phyloP scores from a whole-genome alignment of 2,329 filamentous ascomycete species.

The Zymoseptoria crescenta region DNA sequence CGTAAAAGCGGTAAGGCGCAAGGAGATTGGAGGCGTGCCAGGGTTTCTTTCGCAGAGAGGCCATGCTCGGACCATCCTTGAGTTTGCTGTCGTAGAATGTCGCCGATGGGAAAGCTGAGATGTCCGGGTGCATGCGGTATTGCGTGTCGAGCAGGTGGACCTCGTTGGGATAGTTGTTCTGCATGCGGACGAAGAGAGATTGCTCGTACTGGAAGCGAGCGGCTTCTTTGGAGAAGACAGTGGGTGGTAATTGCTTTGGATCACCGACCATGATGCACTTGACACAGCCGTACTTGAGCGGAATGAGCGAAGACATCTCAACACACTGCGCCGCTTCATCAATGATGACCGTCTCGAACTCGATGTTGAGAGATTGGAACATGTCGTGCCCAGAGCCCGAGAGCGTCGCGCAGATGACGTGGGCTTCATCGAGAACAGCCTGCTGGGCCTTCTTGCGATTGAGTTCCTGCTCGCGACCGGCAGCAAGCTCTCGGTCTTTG shows the following conservation, averaged over 20 bases:
- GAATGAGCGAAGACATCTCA: constrained; percentile 90
- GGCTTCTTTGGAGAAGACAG: constrained; percentile 88
- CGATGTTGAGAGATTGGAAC: constrained; percentile 87
- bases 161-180: constrained; percentile 77
- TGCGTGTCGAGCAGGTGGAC: constrained; percentile 95
- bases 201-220: constrained; percentile 93
- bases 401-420: constrained; percentile 90
- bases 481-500: constrained; percentile 76
- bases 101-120: constrained; percentile 80
- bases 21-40: constrained; percentile 82
- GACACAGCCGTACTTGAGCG: constrained; percentile 91
- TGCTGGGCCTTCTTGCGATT: constrained; percentile 79
- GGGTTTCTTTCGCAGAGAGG: constrained; percentile 61
- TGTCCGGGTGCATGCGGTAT: constrained; percentile 98
- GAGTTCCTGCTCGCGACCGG: constrained; percentile 76
- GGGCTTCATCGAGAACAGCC: constrained; percentile 79
- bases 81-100: constrained; percentile 89
- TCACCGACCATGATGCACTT: constrained; percentile 97
- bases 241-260: constrained; percentile 92
- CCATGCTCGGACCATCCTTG: constrained; percentile 64
- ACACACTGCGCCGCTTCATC: constrained; percentile 98
- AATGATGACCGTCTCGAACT: constrained; percentile 97
- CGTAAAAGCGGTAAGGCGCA: constrained; percentile 93
- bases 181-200: constrained; percentile 97
- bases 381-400: constrained; percentile 96